A percentile compares a stretch with the other conserved stretches of the same genome.
Evolutionary conservation across 768 basidiomycete species (phyloP).

Genomic region (Amanita fuliginea): DNA sequence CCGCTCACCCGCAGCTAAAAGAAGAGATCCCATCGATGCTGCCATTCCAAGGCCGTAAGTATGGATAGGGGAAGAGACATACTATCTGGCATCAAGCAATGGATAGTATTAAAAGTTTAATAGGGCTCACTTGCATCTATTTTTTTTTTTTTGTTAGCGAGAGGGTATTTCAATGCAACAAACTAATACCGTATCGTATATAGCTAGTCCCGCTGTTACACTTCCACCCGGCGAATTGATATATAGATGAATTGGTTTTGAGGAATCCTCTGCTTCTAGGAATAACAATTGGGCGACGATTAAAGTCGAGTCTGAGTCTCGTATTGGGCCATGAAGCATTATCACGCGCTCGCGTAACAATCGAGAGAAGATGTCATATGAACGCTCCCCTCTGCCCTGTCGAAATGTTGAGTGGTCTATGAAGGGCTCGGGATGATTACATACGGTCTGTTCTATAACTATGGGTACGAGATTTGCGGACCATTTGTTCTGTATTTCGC

Average conservation of each 20-base stretch:
- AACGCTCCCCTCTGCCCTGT: slow-evolving; percentile 77
- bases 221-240: slow-evolving; percentile 96
- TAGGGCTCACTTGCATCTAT: slow-evolving; percentile 7
- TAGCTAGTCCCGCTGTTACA: slow-evolving; percentile 91
- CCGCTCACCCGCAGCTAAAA: slow-evolving; percentile 83
- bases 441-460: slow-evolving; percentile 86
- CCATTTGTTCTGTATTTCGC: slow-evolving; percentile 22
- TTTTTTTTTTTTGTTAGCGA: slow-evolving; percentile 4
- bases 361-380: slow-evolving; percentile 94
- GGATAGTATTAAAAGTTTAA: slow-evolving; percentile 9
- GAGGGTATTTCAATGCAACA: slow-evolving; percentile 52
- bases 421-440: slow-evolving; percentile 1
- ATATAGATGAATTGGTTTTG: slow-evolving; percentile 91
- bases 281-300: slow-evolving; percentile 90
- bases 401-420: not conserved
- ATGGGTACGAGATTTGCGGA: slow-evolving; percentile 73
- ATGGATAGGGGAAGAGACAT: slow-evolving; percentile 90
- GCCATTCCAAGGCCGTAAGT: slow-evolving; percentile 96
- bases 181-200: slow-evolving; percentile 84
- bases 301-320: slow-evolving; percentile 81
- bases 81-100: slow-evolving; percentile 33
- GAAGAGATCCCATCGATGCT: slow-evolving; percentile 90
- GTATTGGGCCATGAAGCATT: slow-evolving; percentile 89
- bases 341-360: slow-evolving; percentile 89
- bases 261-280: slow-evolving; percentile 90